phyloP scores from a whole-genome alignment of 805 yeast genomes.

The Saccharomycopsis capsularis region DNA sequence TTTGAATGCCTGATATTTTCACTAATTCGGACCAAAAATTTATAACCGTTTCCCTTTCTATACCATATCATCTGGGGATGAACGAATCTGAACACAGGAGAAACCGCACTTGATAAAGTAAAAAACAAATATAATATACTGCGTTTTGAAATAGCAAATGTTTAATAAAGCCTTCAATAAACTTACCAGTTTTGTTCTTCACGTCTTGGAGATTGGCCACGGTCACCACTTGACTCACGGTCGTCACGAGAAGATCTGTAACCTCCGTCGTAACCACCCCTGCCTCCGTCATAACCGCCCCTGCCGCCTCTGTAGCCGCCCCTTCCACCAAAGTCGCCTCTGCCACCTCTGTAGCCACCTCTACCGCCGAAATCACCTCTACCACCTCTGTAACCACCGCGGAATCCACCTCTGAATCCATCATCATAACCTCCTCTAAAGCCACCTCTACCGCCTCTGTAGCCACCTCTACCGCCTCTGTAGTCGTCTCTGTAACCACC shows the following conservation, averaged over 20 bases:
- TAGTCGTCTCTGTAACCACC: slow-evolving; percentile 28
- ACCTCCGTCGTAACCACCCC: slow-evolving; percentile 11
- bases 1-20: too few relatives aligned
- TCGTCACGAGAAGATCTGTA: slow-evolving; percentile 16
- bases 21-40: too few relatives aligned
- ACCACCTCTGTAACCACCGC: slow-evolving; percentile 16
- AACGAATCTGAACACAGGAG: too few relatives aligned
- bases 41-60: too few relatives aligned
- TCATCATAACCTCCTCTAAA: slow-evolving; percentile 37
- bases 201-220: slow-evolving; percentile 19
- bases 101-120: background rate
- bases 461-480: slow-evolving; percentile 19
- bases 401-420: slow-evolving; percentile 29
- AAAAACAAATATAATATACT: background rate
- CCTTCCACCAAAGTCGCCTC: slow-evolving; percentile 13
- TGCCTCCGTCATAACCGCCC: slow-evolving; percentile 12
- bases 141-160: background rate
- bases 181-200: slow-evolving; percentile 19
- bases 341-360: slow-evolving; percentile 15
- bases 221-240: slow-evolving; percentile 8
- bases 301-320: slow-evolving; percentile 14
- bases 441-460: slow-evolving; percentile 32
- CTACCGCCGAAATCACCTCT: slow-evolving; percentile 10
- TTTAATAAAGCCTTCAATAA: too few relatives aligned
- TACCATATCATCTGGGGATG: too few relatives aligned